Conservation (phyloP, 2,329 filamentous ascomycete genomes). For the Penicillium griseofulvum region DNA sequence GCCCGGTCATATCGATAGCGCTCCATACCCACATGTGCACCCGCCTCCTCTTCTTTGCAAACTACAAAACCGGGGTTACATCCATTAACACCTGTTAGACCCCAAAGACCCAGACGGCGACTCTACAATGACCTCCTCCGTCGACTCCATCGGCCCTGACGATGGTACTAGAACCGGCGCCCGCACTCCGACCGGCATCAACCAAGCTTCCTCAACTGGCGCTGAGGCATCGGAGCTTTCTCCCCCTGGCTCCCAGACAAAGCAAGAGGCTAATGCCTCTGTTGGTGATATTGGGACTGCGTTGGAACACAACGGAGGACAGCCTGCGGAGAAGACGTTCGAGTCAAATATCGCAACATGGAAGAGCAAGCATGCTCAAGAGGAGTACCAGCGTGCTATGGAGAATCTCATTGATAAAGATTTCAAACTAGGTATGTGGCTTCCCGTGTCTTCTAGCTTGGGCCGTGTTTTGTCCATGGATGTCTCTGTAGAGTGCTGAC, state of each 20-base stretch:
- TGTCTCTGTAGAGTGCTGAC: background rate
- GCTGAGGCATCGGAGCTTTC: slow-evolving; percentile 49
- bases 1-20: slow-evolving; percentile 3
- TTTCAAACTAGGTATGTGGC: slow-evolving; percentile 47
- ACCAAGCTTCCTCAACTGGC: slow-evolving; percentile 21
- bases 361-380: slow-evolving; percentile 56
- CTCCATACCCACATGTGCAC: slow-evolving; percentile 4
- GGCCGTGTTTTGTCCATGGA: background rate
- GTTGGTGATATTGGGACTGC: background rate
- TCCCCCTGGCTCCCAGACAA: slow-evolving; percentile 53
- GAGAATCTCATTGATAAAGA: slow-evolving; percentile 53
- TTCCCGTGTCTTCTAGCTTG: background rate
- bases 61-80: background rate
- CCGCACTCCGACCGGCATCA: slow-evolving; percentile 42
- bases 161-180: slow-evolving; percentile 40
- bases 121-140: slow-evolving; percentile 55
- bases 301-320: slow-evolving; percentile 8
- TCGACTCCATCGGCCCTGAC: slow-evolving; percentile 35
- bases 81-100: slow-evolving; percentile 9
- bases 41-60: background rate
- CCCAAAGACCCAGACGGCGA: slow-evolving; percentile 53
- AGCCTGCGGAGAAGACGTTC: slow-evolving; percentile 23
- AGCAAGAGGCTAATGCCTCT: slow-evolving; percentile 11
- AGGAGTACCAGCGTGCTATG: slow-evolving; percentile 54
- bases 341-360: slow-evolving; percentile 52